Conservation (phyloP, 352 stramenopile species). For the Globisporangium uncinulatum region DNA sequence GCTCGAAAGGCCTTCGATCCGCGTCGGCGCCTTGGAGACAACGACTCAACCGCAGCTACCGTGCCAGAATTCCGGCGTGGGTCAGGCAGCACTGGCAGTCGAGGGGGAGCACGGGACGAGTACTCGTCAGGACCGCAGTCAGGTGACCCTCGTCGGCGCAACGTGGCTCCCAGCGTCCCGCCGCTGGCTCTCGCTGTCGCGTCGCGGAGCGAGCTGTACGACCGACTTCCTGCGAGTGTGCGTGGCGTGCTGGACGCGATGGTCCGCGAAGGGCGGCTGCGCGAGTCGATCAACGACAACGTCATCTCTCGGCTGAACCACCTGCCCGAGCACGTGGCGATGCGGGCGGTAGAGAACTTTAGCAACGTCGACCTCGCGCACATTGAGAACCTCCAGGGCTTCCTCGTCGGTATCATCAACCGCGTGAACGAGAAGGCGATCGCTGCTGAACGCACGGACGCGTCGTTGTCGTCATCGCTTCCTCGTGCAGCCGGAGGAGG, state of each 20-base stretch:
- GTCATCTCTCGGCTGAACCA: conserved; percentile 64
- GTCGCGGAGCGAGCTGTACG: conserved; percentile 44
- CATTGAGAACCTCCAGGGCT: conserved; percentile 72
- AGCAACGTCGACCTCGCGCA: conserved; percentile 69
- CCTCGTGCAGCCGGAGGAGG: neutral
- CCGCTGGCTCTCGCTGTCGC: conserved; percentile 7
- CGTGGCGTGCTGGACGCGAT: conserved; percentile 50
- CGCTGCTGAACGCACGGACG: conserved; percentile 16
- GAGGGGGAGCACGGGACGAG: neutral
- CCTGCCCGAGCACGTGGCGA: conserved; percentile 52
- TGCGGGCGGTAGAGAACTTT: conserved; percentile 73
- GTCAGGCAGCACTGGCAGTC: neutral
- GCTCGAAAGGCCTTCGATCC: conserved; percentile 22
- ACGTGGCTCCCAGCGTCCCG: conserved; percentile 12
- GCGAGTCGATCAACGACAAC: conserved; percentile 70
- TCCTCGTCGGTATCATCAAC: conserved; percentile 83
- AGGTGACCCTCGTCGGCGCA: conserved; percentile 32
- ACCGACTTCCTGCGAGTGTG: conserved; percentile 42
- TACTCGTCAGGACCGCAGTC: neutral
- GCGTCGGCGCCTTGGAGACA: conserved; percentile 23
- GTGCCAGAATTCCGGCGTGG: neutral
- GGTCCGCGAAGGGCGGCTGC: conserved; percentile 40
- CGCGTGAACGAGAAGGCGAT: conserved; percentile 65
- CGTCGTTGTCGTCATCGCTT: neutral
- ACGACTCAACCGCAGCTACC: neutral